Conservation (phyloP, 495 filamentous ascomycete species). For the Xylaria intraflava region DNA sequence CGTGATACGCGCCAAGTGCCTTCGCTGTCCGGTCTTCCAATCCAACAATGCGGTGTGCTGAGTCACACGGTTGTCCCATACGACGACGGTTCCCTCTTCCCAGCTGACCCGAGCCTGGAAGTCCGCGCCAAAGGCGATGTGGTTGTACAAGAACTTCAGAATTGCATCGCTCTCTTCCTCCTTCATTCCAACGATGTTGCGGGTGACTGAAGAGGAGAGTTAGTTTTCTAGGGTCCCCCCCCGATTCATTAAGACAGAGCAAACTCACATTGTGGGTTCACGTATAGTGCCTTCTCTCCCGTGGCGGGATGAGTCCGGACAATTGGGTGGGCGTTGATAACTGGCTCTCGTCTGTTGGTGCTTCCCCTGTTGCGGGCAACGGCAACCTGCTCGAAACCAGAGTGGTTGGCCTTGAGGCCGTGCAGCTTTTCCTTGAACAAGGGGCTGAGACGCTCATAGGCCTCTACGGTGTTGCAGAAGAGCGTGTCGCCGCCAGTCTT, state of each 20-base stretch:
- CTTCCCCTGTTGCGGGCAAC: slow-evolving; percentile 49
- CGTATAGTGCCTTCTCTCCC: slow-evolving; percentile 78
- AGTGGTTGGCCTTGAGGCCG: slow-evolving; percentile 70
- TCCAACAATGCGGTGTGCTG: slow-evolving; percentile 72
- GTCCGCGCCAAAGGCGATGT: slow-evolving; percentile 73
- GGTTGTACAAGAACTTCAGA: slow-evolving; percentile 83
- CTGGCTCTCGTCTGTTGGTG: slow-evolving; percentile 63
- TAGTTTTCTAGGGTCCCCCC: neutral
- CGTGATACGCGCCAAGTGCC: slow-evolving; percentile 78
- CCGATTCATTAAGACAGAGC: neutral
- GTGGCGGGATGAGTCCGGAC: slow-evolving; percentile 76
- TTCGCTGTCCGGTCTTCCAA: slow-evolving; percentile 69
- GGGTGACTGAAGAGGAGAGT: slow-evolving; percentile 47
- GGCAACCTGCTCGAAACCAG: slow-evolving; percentile 64
- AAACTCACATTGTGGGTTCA: slow-evolving; percentile 77
- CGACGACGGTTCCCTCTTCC: slow-evolving; percentile 74
- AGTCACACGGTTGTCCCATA: slow-evolving; percentile 85
- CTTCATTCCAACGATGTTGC: slow-evolving; percentile 65
- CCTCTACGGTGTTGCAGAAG: slow-evolving; percentile 65
- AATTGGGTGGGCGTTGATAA: slow-evolving; percentile 65
- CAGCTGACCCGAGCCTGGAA: slow-evolving; percentile 86
- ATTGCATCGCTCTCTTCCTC: slow-evolving; percentile 72
- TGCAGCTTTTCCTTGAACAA: slow-evolving; percentile 66
- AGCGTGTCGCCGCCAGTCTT: slow-evolving; percentile 71
- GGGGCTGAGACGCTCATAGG: slow-evolving; percentile 70